Conservation (phyloP, 2,329 filamentous ascomycete genomes). For the Aspergillus awamori region DNA sequence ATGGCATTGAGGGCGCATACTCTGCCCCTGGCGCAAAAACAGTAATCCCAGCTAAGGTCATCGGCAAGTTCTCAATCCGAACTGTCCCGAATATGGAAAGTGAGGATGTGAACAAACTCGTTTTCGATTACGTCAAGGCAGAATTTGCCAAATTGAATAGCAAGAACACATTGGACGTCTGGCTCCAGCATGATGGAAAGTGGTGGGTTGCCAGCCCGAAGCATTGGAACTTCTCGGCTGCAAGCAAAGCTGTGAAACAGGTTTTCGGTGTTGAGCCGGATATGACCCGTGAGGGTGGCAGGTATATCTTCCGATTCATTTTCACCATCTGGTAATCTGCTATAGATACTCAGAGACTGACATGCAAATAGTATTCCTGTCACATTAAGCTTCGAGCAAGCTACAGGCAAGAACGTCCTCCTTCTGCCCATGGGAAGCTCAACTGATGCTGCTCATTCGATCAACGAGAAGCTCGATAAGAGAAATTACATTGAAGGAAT, state of each 20-base stretch:
- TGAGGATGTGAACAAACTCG: slow-evolving; percentile 80
- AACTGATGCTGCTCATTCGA: slow-evolving; percentile 93
- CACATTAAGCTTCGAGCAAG: slow-evolving; percentile 95
- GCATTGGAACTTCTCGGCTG: slow-evolving; percentile 98
- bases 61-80: slow-evolving; percentile 97
- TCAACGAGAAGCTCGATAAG: slow-evolving; percentile 98
- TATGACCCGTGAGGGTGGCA: slow-evolving; percentile 93
- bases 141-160: slow-evolving; percentile 83
- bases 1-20: slow-evolving; percentile 95
- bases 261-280: slow-evolving; percentile 94
- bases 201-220: slow-evolving; percentile 99
- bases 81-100: slow-evolving; percentile 98
- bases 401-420: slow-evolving; percentile 95
- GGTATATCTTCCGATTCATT: slow-evolving; percentile 53
- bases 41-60: slow-evolving; percentile 96
- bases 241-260: slow-evolving; percentile 91
- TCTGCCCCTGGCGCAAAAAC: slow-evolving; percentile 94
- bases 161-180: slow-evolving; percentile 87
- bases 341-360: slow-evolving; percentile 25
- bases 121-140: slow-evolving; percentile 80
- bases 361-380: slow-evolving; percentile 78
- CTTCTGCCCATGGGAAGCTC: slow-evolving; percentile 96
- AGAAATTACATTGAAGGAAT: slow-evolving; percentile 98
- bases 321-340: slow-evolving; percentile 6
- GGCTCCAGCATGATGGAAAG: slow-evolving; percentile 86